Percentiles rank a stretch among this genome's conserved stretches.
phyloP scores from a whole-genome alignment of 176 grass and related monocot species.

The Dendrocalamus sinicus region DNA sequence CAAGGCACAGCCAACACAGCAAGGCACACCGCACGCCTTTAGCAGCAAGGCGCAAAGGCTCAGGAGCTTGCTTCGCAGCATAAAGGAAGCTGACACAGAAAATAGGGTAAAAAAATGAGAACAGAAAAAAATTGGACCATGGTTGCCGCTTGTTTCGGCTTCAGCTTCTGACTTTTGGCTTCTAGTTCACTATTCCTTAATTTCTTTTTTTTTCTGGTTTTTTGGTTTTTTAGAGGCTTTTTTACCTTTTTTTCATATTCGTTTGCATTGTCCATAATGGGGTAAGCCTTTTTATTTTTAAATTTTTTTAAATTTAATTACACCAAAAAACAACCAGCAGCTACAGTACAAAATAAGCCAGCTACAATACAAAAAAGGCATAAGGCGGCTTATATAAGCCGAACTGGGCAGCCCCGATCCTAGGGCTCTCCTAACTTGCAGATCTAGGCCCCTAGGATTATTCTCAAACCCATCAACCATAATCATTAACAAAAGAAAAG shows the following conservation, averaged over 20 bases:
- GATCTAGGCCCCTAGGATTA: background rate
- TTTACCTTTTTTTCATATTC: too few relatives aligned
- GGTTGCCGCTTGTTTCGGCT: too few relatives aligned
- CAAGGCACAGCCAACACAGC: background rate
- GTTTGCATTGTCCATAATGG: too few relatives aligned
- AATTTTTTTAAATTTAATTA: too few relatives aligned
- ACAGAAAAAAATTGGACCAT: background rate
- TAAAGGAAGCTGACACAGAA: background rate
- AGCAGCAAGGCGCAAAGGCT: slow-evolving; percentile 8
- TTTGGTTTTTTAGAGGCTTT: too few relatives aligned
- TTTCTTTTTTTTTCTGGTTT: too few relatives aligned
- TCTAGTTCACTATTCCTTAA: too few relatives aligned
- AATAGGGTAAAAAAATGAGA: background rate
- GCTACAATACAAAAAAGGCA: background rate
- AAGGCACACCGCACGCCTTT: background rate
- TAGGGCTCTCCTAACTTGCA: background rate
- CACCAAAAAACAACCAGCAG: too few relatives aligned
- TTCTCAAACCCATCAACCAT: background rate
- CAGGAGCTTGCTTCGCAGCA: background rate
- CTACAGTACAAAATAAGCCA: background rate
- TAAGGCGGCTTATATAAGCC: too few relatives aligned
- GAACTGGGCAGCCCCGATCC: background rate
- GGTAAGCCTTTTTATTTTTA: too few relatives aligned
- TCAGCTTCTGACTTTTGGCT: too few relatives aligned
- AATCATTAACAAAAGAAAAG: background rate